A percentile compares a stretch with the other conserved stretches of the same genome.
These are phyloP conservation scores for Gomphus bonarii DNA, from an alignment of 1,284 basidiomycete genomes.

Conservation along the genomic window DNA sequence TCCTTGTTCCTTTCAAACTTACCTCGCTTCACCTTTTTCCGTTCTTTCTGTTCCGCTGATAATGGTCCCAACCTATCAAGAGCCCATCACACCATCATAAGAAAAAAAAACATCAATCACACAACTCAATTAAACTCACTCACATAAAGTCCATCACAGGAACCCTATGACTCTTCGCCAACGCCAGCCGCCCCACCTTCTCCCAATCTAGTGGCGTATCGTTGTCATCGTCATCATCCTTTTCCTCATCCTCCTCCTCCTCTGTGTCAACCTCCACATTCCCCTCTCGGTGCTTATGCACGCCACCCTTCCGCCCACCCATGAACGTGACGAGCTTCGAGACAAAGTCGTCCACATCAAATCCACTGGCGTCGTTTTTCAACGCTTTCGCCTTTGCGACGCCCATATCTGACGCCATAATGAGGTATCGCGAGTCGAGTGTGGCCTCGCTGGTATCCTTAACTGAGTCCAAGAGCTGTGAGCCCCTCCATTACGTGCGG, in stretches of 20 bases:
- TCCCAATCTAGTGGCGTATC: conserved; percentile 53
- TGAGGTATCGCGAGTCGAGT: conserved; percentile 64
- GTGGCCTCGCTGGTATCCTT: conserved; percentile 73
- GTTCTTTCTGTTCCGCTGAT: conserved; percentile 66
- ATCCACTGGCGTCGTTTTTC: conserved; percentile 71
- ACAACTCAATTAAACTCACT: conserved; percentile 20
- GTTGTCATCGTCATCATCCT: conserved; percentile 29
- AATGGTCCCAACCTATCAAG: conserved; percentile 62
- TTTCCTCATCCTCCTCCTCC: conserved; percentile 33
- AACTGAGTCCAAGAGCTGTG: conserved; percentile 33
- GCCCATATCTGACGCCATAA: conserved; percentile 57
- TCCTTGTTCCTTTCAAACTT: conserved; percentile 66
- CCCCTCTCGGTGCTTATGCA: conserved; percentile 22
- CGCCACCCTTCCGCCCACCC: conserved; percentile 43
- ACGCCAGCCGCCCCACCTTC: conserved; percentile 59
- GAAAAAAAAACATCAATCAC: not conserved
- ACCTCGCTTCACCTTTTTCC: conserved; percentile 45
- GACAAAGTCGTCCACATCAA: conserved; percentile 80
- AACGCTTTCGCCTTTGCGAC: conserved; percentile 78
- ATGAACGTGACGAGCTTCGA: conserved; percentile 59
- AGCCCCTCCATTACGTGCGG: not conserved
- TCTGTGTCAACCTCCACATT: conserved; percentile 25
- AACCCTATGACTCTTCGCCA: conserved; percentile 64
- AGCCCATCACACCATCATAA: not conserved
- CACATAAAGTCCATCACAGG: conserved; percentile 76